Evolutionary conservation across 2,329 filamentous ascomycete genomes (phyloP).

Genomic region (Botrytis pseudocinerea): DNA sequence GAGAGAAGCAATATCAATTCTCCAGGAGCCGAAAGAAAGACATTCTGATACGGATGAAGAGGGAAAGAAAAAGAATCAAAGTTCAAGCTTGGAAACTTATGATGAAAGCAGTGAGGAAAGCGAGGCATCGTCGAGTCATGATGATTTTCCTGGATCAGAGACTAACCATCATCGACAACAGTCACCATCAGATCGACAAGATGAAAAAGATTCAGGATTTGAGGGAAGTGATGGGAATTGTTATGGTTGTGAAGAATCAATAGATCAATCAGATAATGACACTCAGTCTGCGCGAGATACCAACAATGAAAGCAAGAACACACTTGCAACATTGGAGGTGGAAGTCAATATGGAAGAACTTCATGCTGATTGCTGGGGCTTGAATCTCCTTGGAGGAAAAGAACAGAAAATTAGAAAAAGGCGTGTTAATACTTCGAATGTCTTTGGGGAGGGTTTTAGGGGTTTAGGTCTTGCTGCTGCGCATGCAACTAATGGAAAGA

Average conservation of each 20-base stretch:
- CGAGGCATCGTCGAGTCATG: not conserved
- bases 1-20: not conserved
- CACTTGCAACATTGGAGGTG: not conserved
- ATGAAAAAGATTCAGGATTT: not conserved
- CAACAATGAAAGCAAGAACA: not conserved
- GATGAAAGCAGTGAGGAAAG: not conserved
- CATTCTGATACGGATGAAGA: not conserved
- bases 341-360: not conserved
- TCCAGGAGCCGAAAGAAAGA: not conserved
- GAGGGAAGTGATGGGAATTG: not conserved
- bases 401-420: not conserved
- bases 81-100: not conserved
- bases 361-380: not conserved
- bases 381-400: no score
- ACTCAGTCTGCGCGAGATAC: not conserved
- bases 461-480: not conserved
- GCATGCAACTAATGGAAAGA: not conserved
- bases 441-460: not conserved
- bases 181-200: not conserved
- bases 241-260: rapidly evolving
- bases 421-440: not conserved
- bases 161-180: not conserved
- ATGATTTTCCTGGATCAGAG: not conserved
- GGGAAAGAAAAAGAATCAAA: not conserved
- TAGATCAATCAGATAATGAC: not conserved